These are phyloP conservation scores for Calamus simplicifolius DNA, from an alignment of 176 grass and related monocot genomes.

Conservation along the genomic window DNA sequence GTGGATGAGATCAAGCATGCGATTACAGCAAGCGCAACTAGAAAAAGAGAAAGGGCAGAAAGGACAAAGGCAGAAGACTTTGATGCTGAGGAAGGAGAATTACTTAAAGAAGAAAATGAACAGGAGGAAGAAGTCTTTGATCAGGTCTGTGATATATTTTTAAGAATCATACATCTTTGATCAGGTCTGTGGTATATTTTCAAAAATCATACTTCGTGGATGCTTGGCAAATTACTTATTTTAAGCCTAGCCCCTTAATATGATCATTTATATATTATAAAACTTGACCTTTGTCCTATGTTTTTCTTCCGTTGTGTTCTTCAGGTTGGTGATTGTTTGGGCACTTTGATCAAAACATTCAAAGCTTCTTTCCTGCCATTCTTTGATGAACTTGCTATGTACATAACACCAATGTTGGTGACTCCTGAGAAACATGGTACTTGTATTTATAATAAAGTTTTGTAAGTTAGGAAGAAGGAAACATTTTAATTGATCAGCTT, in stretches of 20 bases:
- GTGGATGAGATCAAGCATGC: slow-evolving; percentile 96
- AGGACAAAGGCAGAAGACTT: slow-evolving; percentile 94
- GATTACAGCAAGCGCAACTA: slow-evolving; percentile 86
- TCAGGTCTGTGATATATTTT: slow-evolving; percentile 47
- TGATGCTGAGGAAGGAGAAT: slow-evolving; percentile 96
- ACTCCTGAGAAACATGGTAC: slow-evolving; percentile 19
- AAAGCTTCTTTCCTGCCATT: slow-evolving; percentile 82
- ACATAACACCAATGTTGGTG: slow-evolving; percentile 97
- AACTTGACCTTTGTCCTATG: slow-evolving; percentile 14
- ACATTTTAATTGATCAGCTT: no score
- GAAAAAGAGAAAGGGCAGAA: slow-evolving; percentile 81
- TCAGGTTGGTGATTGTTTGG: slow-evolving; percentile 91
- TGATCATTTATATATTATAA: background rate
- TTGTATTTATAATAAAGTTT: background rate
- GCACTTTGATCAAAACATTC: slow-evolving; percentile 97
- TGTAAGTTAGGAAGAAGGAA: no score
- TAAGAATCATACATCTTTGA: no score
- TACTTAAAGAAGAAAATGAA: slow-evolving; percentile 98
- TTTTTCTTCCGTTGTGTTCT: slow-evolving; percentile 9
- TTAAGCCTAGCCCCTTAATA: no score
- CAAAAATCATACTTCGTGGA: no score
- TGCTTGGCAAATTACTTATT: no score
- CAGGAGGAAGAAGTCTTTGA: slow-evolving; percentile 99
- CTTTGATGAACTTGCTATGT: slow-evolving; percentile 96
- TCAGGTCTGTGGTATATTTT: no score